Percentiles rank a stretch among this genome's conserved stretches.
phyloP scores from a whole-genome alignment of 73 alveolate species.

The Tetrahymena malaccensis region DNA sequence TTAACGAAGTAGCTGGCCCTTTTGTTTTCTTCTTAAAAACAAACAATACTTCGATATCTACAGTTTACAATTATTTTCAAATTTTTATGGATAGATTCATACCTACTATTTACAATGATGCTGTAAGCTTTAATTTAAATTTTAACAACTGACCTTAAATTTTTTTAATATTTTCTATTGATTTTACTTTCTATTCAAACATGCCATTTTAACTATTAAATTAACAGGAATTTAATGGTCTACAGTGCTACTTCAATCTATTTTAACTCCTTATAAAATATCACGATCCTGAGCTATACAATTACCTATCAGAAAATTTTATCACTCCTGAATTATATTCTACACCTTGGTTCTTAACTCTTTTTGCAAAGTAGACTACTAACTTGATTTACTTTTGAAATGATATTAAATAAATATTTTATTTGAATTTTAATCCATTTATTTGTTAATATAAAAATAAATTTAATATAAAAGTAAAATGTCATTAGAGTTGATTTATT shows the following conservation, averaged over 20 bases:
- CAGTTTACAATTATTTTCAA: conserved; percentile 5
- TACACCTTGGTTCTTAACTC: conserved; percentile 74
- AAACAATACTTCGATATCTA: not conserved
- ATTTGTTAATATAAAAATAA: not conserved
- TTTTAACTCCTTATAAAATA: conserved; percentile 37
- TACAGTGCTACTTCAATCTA: conserved; percentile 34
- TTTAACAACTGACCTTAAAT: not conserved
- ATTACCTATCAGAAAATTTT: conserved; percentile 26
- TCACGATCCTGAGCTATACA: conserved; percentile 55
- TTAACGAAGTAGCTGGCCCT: conserved; percentile 66
- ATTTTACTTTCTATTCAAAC: conserved; percentile 20
- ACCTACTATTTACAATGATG: conserved; percentile 10
- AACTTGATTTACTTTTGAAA: not conserved
- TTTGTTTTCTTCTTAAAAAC: conserved; percentile 36
- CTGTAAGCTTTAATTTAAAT: not conserved
- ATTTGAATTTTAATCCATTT: not conserved
- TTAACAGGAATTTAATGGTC: conserved; percentile 40
- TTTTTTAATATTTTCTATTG: not conserved
- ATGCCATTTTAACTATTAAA: not conserved
- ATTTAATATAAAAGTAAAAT: conserved; percentile 15
- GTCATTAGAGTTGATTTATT: conserved; percentile 21
- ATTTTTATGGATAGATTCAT: conserved; percentile 7
- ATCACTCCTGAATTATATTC: conserved; percentile 77
- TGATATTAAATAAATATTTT: not conserved
- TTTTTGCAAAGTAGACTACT: conserved; percentile 30